Evolutionary conservation across 2,329 filamentous ascomycete species (phyloP).

Genomic region (Colletotrichum lini): DNA sequence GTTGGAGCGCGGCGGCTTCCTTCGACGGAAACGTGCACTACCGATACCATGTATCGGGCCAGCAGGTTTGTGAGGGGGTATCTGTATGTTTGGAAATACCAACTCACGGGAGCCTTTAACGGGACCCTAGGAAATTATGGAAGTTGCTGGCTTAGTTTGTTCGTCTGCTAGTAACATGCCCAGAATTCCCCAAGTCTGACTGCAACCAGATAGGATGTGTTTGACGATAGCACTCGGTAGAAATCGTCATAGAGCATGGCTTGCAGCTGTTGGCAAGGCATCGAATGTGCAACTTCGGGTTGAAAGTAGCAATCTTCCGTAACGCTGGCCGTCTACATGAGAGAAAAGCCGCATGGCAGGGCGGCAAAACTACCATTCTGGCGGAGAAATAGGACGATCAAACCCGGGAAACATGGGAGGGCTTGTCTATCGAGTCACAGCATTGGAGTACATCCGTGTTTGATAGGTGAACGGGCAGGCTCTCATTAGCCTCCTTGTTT

Average conservation of each 20-base stretch:
- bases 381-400: not conserved
- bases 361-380: slow-evolving; percentile 9
- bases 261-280: not conserved
- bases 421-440: slow-evolving; percentile 18
- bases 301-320: not conserved
- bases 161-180: too few relatives aligned
- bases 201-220: not conserved
- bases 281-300: too few relatives aligned
- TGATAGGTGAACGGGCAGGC: not conserved
- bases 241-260: not conserved
- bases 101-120: too few relatives aligned
- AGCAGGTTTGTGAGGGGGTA: too few relatives aligned
- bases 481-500: not conserved
- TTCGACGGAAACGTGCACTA: too few relatives aligned
- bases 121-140: too few relatives aligned
- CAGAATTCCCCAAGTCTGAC: too few relatives aligned
- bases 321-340: not conserved
- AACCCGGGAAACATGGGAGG: not conserved
- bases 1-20: too few relatives aligned
- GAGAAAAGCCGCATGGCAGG: not conserved
- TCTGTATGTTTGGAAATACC: too few relatives aligned
- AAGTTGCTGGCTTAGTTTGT: too few relatives aligned
- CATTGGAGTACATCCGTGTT: slow-evolving; percentile 17
- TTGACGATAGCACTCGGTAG: not conserved
- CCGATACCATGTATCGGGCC: too few relatives aligned